Base-by-base conservation (phyloP, 106 monocot species). In the Dendrobium catenatum region DNA sequence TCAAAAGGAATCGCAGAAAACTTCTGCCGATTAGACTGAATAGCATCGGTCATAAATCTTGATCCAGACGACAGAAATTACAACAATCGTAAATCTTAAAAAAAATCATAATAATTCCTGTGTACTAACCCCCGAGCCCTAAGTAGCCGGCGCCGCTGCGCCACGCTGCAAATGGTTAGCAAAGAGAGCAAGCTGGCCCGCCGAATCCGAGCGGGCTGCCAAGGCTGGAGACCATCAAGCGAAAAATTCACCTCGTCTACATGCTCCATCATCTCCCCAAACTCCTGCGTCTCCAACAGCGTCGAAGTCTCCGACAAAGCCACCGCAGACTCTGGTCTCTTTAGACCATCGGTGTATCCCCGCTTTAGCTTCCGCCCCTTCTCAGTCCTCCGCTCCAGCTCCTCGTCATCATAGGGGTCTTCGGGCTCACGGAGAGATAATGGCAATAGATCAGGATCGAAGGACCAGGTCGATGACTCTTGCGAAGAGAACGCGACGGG, bases 241-340 rank as follows among this genome's bases (percentile, higher is more conserved):
- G 98, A 92, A 72, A 93, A 99, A 82, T 91, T 91, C 9, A 93
- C 98, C 85, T 99, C 98, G 75, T 99, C 98, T 2, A 89, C 89
- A 78, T 91, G 91, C 83, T 94, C 97, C 97, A 98, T 98, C 97
- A 98, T 98, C 89, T 98, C 97, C 80, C 97, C 97, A 55, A 85
- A 92, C 86, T 98, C 97, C 88, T 94, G 91, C 58, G 94, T 91
- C 88, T 98, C 97, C 97, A 98, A 92, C 80, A 98, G 72, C 42
- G 94, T 92, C 68, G 97, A 80, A 55, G 92, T 90, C 79, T 82
- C 77, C 44, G 86, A 72, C 48, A 72, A 29, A 33, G 56, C 26
- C 42, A 66, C 68, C 4, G 78, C 49, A 7, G 19, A 5, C 22
- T 64, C 58, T 27, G 31, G 24, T 46, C 61, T 48, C 75, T 67